Evolutionary conservation across 768 basidiomycete species (phyloP).

Genomic region (Suillus clintonianus): DNA sequence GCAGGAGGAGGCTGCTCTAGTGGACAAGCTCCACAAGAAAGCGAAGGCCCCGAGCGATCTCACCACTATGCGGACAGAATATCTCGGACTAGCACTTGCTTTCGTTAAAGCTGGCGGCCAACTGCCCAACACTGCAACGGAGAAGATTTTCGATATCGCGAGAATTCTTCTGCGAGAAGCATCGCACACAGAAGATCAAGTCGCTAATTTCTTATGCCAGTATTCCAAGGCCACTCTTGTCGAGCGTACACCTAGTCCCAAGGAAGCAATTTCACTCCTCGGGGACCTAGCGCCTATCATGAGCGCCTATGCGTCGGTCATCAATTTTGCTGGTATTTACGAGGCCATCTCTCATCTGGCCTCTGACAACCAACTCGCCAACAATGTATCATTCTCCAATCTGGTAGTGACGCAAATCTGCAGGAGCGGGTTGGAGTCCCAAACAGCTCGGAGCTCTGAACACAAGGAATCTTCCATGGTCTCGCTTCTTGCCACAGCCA

Average conservation of each 20-base stretch:
- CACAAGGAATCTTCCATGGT: constrained; percentile 31
- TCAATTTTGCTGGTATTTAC: constrained; percentile 63
- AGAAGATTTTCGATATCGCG: constrained; percentile 55
- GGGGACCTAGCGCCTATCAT: constrained; percentile 58
- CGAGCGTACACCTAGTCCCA: constrained; percentile 44
- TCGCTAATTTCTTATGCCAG: constrained; percentile 56
- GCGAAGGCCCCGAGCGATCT: constrained; percentile 55
- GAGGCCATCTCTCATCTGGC: constrained; percentile 50
- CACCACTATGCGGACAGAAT: constrained; percentile 63
- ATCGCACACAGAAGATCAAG: constrained; percentile 35
- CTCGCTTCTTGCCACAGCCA: constrained; percentile 42
- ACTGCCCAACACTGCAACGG: constrained; percentile 39
- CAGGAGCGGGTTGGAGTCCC: constrained; percentile 42
- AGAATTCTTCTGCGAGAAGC: constrained; percentile 59
- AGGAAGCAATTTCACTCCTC: constrained; percentile 54
- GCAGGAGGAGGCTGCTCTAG: constrained; percentile 31
- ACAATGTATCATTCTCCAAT: constrained; percentile 51
- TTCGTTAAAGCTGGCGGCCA: constrained; percentile 54
- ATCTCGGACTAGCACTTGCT: constrained; percentile 52
- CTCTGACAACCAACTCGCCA: constrained; percentile 47
- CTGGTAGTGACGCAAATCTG: constrained; percentile 49
- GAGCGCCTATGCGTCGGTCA: constrained; percentile 43
- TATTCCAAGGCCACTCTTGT: constrained; percentile 52
- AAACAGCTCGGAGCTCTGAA: constrained; percentile 37
- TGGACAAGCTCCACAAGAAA: constrained; percentile 40